A percentile compares a stretch with the other conserved stretches of the same genome.
Conservation (phyloP, 164 flowering plant genomes). For the Vitis riparia region DNA sequence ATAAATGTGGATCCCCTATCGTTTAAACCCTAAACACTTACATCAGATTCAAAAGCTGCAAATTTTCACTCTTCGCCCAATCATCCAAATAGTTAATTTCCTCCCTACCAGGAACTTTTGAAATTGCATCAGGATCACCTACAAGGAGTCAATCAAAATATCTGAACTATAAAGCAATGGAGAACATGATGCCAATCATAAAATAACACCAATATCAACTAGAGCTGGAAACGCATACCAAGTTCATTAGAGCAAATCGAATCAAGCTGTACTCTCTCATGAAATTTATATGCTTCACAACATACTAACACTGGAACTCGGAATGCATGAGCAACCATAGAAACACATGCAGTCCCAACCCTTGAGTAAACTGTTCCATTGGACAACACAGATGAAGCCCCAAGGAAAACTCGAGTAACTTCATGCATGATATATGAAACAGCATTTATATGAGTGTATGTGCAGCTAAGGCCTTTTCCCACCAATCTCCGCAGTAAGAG, state of each 20-base stretch:
- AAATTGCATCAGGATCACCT: slow-evolving; percentile 83
- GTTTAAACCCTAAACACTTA: slow-evolving; percentile 32
- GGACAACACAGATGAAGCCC: slow-evolving; percentile 83
- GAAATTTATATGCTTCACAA: slow-evolving; percentile 94
- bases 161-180: slow-evolving; percentile 1
- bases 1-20: background rate
- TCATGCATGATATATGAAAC: slow-evolving; percentile 92
- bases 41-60: slow-evolving; percentile 78
- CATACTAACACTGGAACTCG: slow-evolving; percentile 85
- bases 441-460: slow-evolving; percentile 90
- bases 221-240: slow-evolving; percentile 42
- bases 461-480: slow-evolving; percentile 72
- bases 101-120: slow-evolving; percentile 68
- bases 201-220: background rate
- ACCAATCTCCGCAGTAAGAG: slow-evolving; percentile 74
- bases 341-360: slow-evolving; percentile 91
- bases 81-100: slow-evolving; percentile 55
- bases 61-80: slow-evolving; percentile 51
- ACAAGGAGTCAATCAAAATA: slow-evolving; percentile 20
- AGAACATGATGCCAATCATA: background rate
- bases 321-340: slow-evolving; percentile 94
- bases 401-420: slow-evolving; percentile 81
- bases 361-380: slow-evolving; percentile 94
- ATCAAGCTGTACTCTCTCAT: slow-evolving; percentile 95
- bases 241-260: slow-evolving; percentile 94